Evolutionary conservation across 805 yeast genomes (phyloP), one percentile per base, ranked within the genome.

Genomic region (Suhomyces tanzawaensis): DNA sequence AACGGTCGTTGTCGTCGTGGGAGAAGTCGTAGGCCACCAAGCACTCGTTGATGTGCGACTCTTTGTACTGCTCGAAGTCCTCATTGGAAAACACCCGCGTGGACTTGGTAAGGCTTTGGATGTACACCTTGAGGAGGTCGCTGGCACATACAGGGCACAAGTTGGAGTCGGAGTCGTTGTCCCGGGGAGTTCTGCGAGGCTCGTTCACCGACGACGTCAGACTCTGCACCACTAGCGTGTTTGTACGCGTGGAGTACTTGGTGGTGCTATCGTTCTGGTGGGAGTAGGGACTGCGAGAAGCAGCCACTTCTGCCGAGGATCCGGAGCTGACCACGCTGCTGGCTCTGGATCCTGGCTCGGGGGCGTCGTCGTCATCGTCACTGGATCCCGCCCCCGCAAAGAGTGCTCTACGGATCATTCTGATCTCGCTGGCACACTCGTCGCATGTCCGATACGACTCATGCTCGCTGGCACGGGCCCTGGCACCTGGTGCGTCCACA

Each of bases 21-120:
- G 78, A 70, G n/a, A 85, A 82, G 35, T 80, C 75, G 49, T 75
- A 79, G 43, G 82, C 83, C 18, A 84, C 77, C 13, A 93, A 57
- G 57, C 99, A 93, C 5, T 68, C 66, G 45, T 75, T 79, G 23
- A 91, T 79, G 61, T 91, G 98, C 0, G 53, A 55, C 48, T 82
- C 91, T 39, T 76, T 66, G 45, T 52, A 76, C 15, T 62, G 65
- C 26, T 60, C 68, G 31, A 57, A 64, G 21, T 54, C 62, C 4
- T 47, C 52, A 36, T 45, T 46, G 12, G 44, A 34, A 13, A 46
- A 35, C 5, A 35, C 46, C 2, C 35, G 44, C 21, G 40, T 47
- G 6, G 42, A 36, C 16, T 41, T 40, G 29, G 46, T 45, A 19
- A 42, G 45, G 7, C 40, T 39, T 4, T 34, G 30, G 16, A 52